These are phyloP conservation scores for Cladosporium sp. DNA, from an alignment of 2,329 filamentous ascomycete genomes.

Conservation along the genomic window DNA sequence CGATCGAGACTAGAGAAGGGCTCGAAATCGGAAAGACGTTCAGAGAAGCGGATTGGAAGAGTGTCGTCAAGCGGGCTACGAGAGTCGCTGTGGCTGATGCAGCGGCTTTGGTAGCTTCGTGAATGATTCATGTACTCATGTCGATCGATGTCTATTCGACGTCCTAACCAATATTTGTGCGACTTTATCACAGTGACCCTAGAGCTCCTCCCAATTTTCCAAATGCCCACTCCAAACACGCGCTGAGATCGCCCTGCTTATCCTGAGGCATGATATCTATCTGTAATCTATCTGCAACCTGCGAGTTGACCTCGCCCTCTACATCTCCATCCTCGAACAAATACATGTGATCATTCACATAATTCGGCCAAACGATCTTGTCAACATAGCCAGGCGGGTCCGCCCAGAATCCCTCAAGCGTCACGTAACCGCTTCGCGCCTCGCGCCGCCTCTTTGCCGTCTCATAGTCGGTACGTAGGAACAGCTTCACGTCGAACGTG, in stretches of 20 bases:
- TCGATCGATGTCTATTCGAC: background rate
- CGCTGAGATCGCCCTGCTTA: constrained; percentile 28
- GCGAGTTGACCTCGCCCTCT: constrained; percentile 47
- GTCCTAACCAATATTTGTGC: background rate
- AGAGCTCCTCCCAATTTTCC: constrained; percentile 9
- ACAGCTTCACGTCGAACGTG: constrained; percentile 68
- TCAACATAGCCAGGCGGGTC: constrained; percentile 95
- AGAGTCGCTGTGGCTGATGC: constrained; percentile 70
- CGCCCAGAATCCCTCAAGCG: constrained; percentile 80
- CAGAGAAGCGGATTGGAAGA: constrained; percentile 79
- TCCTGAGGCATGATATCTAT: constrained; percentile 27
- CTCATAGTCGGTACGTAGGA: constrained; percentile 63
- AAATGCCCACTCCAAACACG: constrained; percentile 35
- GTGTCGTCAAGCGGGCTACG: constrained; percentile 79
- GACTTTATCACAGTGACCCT: background rate
- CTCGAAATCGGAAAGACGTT: constrained; percentile 63
- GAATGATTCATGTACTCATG: too few relatives aligned
- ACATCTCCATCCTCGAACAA: constrained; percentile 68
- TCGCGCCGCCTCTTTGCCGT: constrained; percentile 60
- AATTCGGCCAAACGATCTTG: constrained; percentile 92
- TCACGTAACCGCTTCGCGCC: constrained; percentile 69
- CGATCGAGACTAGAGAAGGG: constrained; percentile 78
- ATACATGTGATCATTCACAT: constrained; percentile 73
- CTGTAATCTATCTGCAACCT: constrained; percentile 29
- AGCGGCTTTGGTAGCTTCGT: constrained; percentile 16